Conservation (phyloP, 192 early-diverging fungal species). For the Rhizoclosmatium sp. region DNA sequence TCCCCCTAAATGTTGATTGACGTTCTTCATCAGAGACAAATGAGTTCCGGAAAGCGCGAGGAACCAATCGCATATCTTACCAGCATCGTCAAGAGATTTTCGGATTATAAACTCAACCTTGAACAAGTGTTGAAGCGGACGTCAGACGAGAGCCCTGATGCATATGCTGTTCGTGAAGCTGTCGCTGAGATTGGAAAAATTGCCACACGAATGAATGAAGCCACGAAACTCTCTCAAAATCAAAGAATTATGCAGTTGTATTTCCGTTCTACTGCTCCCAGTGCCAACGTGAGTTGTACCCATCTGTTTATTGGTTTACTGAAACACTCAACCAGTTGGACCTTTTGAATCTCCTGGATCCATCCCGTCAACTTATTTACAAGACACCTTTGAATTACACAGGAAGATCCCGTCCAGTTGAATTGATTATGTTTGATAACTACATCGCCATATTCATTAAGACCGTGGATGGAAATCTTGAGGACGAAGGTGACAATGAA, state of each 20-base stretch:
- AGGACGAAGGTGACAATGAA: slow-evolving; percentile 13
- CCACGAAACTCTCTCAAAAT: neutral
- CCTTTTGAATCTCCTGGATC: slow-evolving; percentile 1
- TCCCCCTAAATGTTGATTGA: neutral
- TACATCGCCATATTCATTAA: slow-evolving; percentile 43
- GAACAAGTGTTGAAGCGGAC: slow-evolving; percentile 1
- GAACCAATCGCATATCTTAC: neutral
- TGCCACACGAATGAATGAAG: slow-evolving; percentile 16
- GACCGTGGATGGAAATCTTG: slow-evolving; percentile 37
- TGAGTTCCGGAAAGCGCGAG: neutral
- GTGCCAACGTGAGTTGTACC: slow-evolving; percentile 4
- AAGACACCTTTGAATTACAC: slow-evolving; percentile 3
- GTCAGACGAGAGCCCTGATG: neutral
- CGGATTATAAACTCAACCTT: slow-evolving; percentile 14
- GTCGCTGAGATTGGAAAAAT: slow-evolving; percentile 2
- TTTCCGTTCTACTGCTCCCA: neutral
- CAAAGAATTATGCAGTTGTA: neutral
- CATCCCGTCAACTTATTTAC: slow-evolving; percentile 4
- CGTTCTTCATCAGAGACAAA: neutral
- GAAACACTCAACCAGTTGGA: neutral
- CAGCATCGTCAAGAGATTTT: slow-evolving; percentile 1
- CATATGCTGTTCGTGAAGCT: neutral
- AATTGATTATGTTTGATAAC: slow-evolving; percentile 88
- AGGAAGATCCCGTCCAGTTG: neutral
- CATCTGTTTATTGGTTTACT: neutral